These are phyloP conservation scores for Astraeus odoratus DNA, from an alignment of 768 basidiomycete species.

Conservation along the genomic window DNA sequence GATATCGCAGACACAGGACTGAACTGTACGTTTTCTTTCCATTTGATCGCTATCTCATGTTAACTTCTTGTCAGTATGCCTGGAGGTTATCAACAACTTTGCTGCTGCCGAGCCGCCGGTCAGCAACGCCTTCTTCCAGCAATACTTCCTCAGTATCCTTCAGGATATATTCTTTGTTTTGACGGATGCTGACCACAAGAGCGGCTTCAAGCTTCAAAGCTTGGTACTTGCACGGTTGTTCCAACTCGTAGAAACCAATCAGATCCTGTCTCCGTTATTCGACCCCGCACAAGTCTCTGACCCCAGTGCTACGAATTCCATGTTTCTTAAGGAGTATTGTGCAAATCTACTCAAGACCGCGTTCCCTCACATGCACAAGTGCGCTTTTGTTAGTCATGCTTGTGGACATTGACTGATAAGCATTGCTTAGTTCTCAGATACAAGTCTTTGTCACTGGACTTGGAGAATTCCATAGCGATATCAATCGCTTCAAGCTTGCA, in stretches of 20 bases:
- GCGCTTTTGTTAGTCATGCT: slow-evolving; percentile 22
- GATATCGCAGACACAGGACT: slow-evolving; percentile 93
- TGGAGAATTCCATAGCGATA: slow-evolving; percentile 68
- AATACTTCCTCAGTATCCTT: slow-evolving; percentile 87
- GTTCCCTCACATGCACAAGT: slow-evolving; percentile 90
- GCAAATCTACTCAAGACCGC: slow-evolving; percentile 80
- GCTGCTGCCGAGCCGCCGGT: slow-evolving; percentile 71
- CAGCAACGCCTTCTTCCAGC: slow-evolving; percentile 91
- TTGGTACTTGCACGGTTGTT: slow-evolving; percentile 90
- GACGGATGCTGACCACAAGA: slow-evolving; percentile 98
- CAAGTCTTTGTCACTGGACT: slow-evolving; percentile 61
- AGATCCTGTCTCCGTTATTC: slow-evolving; percentile 77
- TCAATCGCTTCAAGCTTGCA: slow-evolving; percentile 88
- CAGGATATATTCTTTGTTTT: slow-evolving; percentile 97
- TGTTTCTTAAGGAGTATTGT: slow-evolving; percentile 81
- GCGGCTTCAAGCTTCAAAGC: slow-evolving; percentile 94
- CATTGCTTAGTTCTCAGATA: slow-evolving; percentile 52
- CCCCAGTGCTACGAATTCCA: slow-evolving; percentile 65
- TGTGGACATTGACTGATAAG: slow-evolving; percentile 7
- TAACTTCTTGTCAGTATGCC: slow-evolving; percentile 52
- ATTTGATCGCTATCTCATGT: slow-evolving; percentile 1
- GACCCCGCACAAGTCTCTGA: slow-evolving; percentile 70
- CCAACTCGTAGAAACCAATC: slow-evolving; percentile 79
- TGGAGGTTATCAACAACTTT: slow-evolving; percentile 96
- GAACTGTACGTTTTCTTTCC: slow-evolving; percentile 42